phyloP scores from a whole-genome alignment of 108 stramenopile species.

The Asterionellopsis glacialis region DNA sequence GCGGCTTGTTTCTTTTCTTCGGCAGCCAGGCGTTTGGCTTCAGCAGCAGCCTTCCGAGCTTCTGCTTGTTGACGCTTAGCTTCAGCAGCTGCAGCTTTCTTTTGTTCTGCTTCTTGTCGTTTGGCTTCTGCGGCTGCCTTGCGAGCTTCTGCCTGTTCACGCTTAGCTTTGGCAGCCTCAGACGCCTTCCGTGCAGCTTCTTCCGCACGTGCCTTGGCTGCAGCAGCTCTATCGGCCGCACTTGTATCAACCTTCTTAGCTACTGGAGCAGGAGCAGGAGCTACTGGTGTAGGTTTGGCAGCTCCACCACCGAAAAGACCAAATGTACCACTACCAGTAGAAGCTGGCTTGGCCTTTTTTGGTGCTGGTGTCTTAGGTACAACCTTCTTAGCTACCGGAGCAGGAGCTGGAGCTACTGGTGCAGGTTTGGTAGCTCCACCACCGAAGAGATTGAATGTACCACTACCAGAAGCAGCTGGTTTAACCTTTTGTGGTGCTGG shows the following conservation, averaged over 20 bases:
- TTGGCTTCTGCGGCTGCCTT: slow-evolving; percentile 4
- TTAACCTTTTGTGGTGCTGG: too few species aligned
- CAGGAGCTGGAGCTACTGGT: not conserved
- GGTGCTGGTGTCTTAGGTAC: too few species aligned
- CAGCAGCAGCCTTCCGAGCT: not conserved
- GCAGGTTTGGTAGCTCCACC: not conserved
- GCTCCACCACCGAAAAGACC: slow-evolving; percentile 1
- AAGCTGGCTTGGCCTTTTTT: too few species aligned
- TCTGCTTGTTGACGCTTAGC: slow-evolving; percentile 1
- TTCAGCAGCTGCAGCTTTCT: not conserved
- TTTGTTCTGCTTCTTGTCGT: not conserved
- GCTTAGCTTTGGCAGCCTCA: too few species aligned
- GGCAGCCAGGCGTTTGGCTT: not conserved
- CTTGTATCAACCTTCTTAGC: too few species aligned
- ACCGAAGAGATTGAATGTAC: not conserved
- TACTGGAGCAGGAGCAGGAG: too few species aligned
- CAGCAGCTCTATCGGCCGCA: too few species aligned
- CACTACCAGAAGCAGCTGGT: not conserved
- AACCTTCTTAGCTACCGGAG: too few species aligned
- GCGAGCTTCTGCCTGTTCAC: too few species aligned
- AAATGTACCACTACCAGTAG: not conserved
- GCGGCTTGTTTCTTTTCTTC: slow-evolving; percentile 1
- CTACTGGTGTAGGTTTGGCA: not conserved
- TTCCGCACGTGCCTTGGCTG: too few species aligned
- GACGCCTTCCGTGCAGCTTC: too few species aligned